Base-by-base conservation (phyloP, 2,329 filamentous ascomycete genomes). In the Fusarium clavum region DNA sequence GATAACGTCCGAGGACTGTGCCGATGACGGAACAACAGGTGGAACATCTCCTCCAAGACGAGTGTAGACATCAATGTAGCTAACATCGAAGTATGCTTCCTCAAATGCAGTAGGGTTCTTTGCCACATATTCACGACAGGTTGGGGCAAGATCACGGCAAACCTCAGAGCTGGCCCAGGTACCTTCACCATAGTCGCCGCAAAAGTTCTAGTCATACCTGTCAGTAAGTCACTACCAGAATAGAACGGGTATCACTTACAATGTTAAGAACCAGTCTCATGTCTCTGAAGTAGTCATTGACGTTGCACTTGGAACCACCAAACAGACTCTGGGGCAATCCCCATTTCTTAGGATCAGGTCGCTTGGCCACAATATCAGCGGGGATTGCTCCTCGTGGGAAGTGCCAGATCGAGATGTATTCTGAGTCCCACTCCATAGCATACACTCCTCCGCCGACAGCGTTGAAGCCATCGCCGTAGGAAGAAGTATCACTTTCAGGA, bases 241-340 rank as follows among this genome's bases (percentile, higher is more conserved):
- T 10, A 16, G 5, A 18, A 10, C 9, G 5, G 7, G 10, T 1
- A 47, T 14, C 14, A 74, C 78, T 74, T 51, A 85, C 84, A 45
- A 89, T 94, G 75, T 94, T 90, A 73, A 94, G 86, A 43, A 93
- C 89, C 60, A 97, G 87, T 70, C 88, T 88, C 84, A 94, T 87
- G 54, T 91, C 83, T 56, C 83, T 85, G 79, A 95, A 94, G 72
- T 88, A 86, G 0, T 80, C 78, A 63, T 90, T 83, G 62, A 94
- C 88, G 29, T 93, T 84, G 76, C 94, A 97, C 27, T 76, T 77
- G 16, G 78, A 73, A 4, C 84, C 86, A 2, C 92, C 92, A 20
- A 95, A 97, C 8, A 87, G 80, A 2, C 91, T 92, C 10, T 88
- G 79, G 0, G 94, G 93, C 3, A 82, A 81, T 1, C 90, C 91